These are phyloP conservation scores for Polyplosphaeria fusca DNA, from an alignment of 495 filamentous ascomycete genomes.

Conservation along the genomic window DNA sequence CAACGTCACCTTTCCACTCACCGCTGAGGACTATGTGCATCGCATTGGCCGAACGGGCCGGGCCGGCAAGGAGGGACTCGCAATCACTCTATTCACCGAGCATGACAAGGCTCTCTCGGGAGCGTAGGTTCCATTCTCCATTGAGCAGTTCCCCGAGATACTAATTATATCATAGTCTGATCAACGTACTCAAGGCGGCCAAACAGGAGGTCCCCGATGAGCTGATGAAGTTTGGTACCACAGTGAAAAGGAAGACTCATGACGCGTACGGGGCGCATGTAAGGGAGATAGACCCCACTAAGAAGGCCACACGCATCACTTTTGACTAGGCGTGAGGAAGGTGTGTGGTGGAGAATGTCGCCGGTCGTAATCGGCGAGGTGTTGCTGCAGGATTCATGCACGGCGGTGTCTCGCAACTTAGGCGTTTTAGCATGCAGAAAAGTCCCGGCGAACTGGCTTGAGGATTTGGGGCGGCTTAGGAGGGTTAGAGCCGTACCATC, in stretches of 20 bases:
- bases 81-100: conserved; percentile 92
- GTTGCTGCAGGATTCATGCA: too few relatives aligned
- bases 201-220: conserved; percentile 85
- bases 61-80: conserved; percentile 83
- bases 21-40: conserved; percentile 93
- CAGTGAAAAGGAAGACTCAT: conserved; percentile 97
- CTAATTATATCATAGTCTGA: conserved; percentile 50
- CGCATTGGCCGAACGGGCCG: conserved; percentile 85
- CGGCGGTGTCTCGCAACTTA: too few relatives aligned
- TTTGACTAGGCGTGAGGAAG: conserved; percentile 58
- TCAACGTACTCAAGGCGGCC: conserved; percentile 88
- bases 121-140: conserved; percentile 60
- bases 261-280: conserved; percentile 89
- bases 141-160: neutral
- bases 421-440: too few relatives aligned
- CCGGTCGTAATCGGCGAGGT: too few relatives aligned
- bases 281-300: conserved; percentile 72
- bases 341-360: too few relatives aligned
- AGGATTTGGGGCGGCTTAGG: too few relatives aligned
- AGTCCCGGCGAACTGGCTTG: too few relatives aligned
- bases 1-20: conserved; percentile 74
- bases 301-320: conserved; percentile 86
- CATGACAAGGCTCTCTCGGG: conserved; percentile 86
- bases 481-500: too few relatives aligned
- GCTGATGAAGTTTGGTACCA: conserved; percentile 90